Base-by-base conservation (phyloP, 106 monocot genomes). In the Posidonia australis region DNA sequence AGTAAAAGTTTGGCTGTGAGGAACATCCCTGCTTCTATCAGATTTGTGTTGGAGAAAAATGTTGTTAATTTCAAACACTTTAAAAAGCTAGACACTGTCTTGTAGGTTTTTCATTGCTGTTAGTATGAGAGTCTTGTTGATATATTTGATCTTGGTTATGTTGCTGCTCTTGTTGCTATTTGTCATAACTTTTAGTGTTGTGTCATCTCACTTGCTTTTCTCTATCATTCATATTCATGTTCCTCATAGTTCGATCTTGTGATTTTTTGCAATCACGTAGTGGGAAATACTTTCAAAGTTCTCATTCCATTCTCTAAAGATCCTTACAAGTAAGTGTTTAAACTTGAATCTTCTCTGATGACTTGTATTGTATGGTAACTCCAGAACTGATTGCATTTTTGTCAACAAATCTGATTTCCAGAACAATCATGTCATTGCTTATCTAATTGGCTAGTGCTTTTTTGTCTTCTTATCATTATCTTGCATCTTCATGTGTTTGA, bases 261-360 rank as follows among this genome's bases (percentile, higher is more conserved):
- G 24, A 71, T n/a, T 49, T 61, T 67, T 24, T 62, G 41, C 58
- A 93, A 86, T 77, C 69, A 32, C 75, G 77, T 24, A 75, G 52
- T 54, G 25, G 87, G 87, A 13, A 99, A 87, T 78, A 81, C 79
- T 59, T 99, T 79, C 76, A 64, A 60, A n/a, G 61, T 75, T 62
- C 77, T 99, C 20, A 79, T 99, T 73, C 85, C 84, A 53, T 99
- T 88, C 76, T 76, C 91, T 19, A 80, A 85, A 60, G 98, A 91
- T 62, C 85, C 87, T 51, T 98, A 91, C 72, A 79, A 78, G 98
- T 91, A 80, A 73, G 85, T 58, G 19, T 43, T 3, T 12, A 4
- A 19, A 28, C 60, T 54, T 62, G n/a, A n/a, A n/a, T n/a, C n/a
- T n/a, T n/a, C n/a, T n/a, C n/a, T n/a, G n/a, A n/a, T n/a, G n/a